Base-by-base conservation (phyloP, 176 grass and related monocot genomes). In the Poa pratensis region DNA sequence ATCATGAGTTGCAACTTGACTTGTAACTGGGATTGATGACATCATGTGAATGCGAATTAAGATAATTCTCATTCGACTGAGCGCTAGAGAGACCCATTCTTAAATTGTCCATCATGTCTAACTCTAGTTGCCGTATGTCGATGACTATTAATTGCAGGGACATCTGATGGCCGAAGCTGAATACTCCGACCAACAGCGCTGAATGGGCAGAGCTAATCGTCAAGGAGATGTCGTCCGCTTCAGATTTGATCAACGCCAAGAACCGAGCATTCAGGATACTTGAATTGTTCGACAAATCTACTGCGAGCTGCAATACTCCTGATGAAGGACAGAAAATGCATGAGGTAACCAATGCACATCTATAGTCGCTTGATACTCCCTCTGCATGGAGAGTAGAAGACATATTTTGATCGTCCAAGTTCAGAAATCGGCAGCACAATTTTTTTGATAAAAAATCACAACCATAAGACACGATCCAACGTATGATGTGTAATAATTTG, bases 181-280 rank as follows among this genome's bases (percentile, higher is more conserved):
- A 68, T 57, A 34, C 78, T 61, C 86, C 73, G 13, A 82, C 57
- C 17, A 73, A 49, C 26, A 30, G 67, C 5, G 17, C 77, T 22
- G 84, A 89, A 77, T 91, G 94, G 86, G 91, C 80, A 3, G 91
- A 96, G 74, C 54, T 89, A 40, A 53, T 96, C 19, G 87, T 87
- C 43, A 89, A 82, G 53, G 94, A 96, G 63, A 91, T 96, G 53
- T 85, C 20, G 20, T 77, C 54, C 2, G 86, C 84, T 73, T 30
- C 78, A 7, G 81, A 96, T 73, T 20, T 96, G 70, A 34, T 83
- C 52, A 91, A 93, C 13, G 89, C 86, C 75, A 93, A 84, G 79
- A 82, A 69, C 26, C 86, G 91, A 24, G 91, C 80, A 34, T 83
- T 71, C 17, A 85, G 48, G 83, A 73, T 91, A 74, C 60, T 96